Percentiles rank a stretch among this genome's conserved stretches.
Conservation (phyloP, 2,329 filamentous ascomycete species). For the Xylariaceae sp. region DNA sequence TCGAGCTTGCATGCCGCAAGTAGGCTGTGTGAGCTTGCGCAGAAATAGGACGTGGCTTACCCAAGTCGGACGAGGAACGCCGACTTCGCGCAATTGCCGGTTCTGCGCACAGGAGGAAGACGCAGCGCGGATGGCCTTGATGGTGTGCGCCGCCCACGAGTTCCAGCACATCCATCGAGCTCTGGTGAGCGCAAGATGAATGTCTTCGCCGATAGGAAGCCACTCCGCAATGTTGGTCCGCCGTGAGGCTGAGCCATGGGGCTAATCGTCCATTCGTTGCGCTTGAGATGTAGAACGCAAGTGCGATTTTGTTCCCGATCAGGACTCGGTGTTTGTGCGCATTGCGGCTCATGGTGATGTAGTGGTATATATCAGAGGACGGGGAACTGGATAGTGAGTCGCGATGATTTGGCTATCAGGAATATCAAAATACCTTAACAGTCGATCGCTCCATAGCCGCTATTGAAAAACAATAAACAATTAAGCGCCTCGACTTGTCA, state of each 20-base stretch:
- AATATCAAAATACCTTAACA: too few relatives aligned
- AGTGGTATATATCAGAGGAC: slow-evolving; percentile 11
- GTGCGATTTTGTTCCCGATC: slow-evolving; percentile 10
- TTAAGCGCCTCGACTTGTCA: too few relatives aligned
- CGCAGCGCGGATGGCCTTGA: background rate
- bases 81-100: slow-evolving; percentile 1
- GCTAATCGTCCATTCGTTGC: background rate
- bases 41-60: slow-evolving; percentile 13
- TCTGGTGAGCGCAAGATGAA: too few relatives aligned
- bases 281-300: slow-evolving; percentile 11
- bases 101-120: slow-evolving; percentile 6
- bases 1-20: slow-evolving; percentile 1
- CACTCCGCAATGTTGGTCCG: background rate
- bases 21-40: slow-evolving; percentile 14
- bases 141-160: background rate
- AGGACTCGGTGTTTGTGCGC: slow-evolving; percentile 8
- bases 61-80: slow-evolving; percentile 10
- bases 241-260: slow-evolving; percentile 3
- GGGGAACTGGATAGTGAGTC: too few relatives aligned
- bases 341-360: slow-evolving; percentile 5
- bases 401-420: too few relatives aligned
- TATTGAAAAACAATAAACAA: too few relatives aligned
- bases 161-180: too few relatives aligned
- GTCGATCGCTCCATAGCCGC: too few relatives aligned
- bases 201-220: too few relatives aligned